These are phyloP conservation scores for Yamadazyma olivae DNA, from an alignment of 805 yeast species.

Conservation along the genomic window DNA sequence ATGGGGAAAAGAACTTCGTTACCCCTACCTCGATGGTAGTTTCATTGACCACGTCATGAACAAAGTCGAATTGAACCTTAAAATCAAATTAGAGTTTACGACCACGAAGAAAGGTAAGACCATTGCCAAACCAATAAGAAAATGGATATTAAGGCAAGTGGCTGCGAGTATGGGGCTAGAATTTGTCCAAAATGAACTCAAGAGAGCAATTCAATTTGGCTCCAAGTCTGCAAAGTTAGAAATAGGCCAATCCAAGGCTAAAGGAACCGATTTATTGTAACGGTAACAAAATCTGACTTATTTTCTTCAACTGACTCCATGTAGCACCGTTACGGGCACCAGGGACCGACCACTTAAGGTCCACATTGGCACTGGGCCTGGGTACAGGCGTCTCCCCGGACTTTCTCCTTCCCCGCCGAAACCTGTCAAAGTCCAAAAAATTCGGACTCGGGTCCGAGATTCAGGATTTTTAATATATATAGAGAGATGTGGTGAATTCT, in stretches of 20 bases:
- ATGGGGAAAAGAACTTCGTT: slow-evolving; percentile 89
- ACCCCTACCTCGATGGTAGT: slow-evolving; percentile 73
- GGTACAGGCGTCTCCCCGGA: no score
- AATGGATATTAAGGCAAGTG: slow-evolving; percentile 57
- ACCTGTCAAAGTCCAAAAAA: background rate
- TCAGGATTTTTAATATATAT: no score
- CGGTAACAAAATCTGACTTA: background rate
- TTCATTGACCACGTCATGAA: slow-evolving; percentile 51
- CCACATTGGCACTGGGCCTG: no score
- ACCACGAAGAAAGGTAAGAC: slow-evolving; percentile 25
- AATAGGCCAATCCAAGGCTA: slow-evolving; percentile 67
- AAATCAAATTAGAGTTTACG: slow-evolving; percentile 31
- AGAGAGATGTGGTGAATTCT: no score
- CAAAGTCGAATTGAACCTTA: slow-evolving; percentile 47
- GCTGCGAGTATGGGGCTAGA: slow-evolving; percentile 49
- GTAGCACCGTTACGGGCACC: no score
- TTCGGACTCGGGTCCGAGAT: background rate
- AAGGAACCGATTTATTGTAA: slow-evolving; percentile 61
- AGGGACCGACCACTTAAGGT: no score
- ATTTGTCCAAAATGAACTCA: slow-evolving; percentile 69
- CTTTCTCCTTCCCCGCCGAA: background rate
- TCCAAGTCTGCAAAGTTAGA: slow-evolving; percentile 94
- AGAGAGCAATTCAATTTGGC: slow-evolving; percentile 96
- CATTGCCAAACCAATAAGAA: slow-evolving; percentile 31
- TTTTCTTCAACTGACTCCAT: background rate